These are phyloP conservation scores for Globisporangium radiosum DNA, from an alignment of 352 stramenopile species.

Conservation along the genomic window DNA sequence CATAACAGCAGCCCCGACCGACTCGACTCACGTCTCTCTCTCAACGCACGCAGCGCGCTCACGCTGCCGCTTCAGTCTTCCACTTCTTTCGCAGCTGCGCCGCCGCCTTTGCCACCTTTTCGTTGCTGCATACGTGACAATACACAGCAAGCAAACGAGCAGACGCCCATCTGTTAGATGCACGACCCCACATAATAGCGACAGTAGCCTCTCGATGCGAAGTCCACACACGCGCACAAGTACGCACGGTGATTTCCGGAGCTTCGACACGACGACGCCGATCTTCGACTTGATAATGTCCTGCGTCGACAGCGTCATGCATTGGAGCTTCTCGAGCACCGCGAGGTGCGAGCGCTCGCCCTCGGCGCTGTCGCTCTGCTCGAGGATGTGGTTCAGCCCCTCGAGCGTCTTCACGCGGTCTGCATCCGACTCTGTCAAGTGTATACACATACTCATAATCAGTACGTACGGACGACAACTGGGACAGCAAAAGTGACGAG, in stretches of 20 bases:
- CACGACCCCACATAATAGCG: too few relatives aligned
- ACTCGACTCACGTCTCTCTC: too few relatives aligned
- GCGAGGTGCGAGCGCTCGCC: slow-evolving; percentile 28
- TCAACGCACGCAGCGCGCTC: not conserved
- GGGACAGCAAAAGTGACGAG: too few relatives aligned
- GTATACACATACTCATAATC: too few relatives aligned
- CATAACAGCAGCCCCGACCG: too few relatives aligned
- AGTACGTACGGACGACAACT: too few relatives aligned
- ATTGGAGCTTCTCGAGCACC: slow-evolving; percentile 49
- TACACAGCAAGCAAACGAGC: slow-evolving; percentile 7
- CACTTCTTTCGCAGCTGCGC: slow-evolving; percentile 73
- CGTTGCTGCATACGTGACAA: slow-evolving; percentile 45
- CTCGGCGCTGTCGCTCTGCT: slow-evolving; percentile 29
- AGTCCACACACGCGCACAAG: not conserved
- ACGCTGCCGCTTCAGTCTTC: slow-evolving; percentile 48
- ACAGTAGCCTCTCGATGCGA: too few relatives aligned
- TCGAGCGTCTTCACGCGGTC: slow-evolving; percentile 40
- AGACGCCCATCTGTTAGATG: too few relatives aligned
- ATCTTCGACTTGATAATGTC: slow-evolving; percentile 82
- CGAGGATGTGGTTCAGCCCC: slow-evolving; percentile 46
- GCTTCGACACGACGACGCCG: slow-evolving; percentile 61
- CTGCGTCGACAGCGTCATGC: slow-evolving; percentile 58
- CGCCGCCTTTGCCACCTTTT: slow-evolving; percentile 48
- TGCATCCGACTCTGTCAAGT: slow-evolving; percentile 12
- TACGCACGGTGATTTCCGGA: slow-evolving; percentile 66